Conservation (phyloP, 208 protist genomes). For the Spongospora subterranea region DNA sequence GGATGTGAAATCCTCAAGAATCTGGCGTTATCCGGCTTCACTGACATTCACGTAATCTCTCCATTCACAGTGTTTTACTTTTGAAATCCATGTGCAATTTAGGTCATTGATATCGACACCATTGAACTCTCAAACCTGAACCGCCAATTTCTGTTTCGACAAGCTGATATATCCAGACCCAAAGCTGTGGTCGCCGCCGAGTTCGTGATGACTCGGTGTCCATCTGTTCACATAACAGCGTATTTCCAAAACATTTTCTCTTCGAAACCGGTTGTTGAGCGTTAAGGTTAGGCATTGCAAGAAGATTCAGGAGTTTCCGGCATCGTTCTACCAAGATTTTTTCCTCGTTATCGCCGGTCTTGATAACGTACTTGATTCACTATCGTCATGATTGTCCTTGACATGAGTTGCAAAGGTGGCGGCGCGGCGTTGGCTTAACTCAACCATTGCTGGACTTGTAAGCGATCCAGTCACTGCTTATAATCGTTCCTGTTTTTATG, state of each 20-base stretch:
- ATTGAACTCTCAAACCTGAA: conserved; percentile 92
- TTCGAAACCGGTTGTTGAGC: conserved; percentile 89
- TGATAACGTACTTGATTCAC: conserved; percentile 43
- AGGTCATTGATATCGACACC: conserved; percentile 92
- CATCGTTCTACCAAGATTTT: conserved; percentile 60
- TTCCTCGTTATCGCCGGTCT: conserved; percentile 64
- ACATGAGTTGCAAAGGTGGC: not conserved
- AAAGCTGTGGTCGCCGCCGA: conserved; percentile 83
- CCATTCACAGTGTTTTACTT: conserved; percentile 16
- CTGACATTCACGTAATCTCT: conserved; percentile 48
- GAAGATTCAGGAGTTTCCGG: conserved; percentile 59
- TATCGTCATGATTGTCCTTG: conserved; percentile 41
- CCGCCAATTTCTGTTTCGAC: conserved; percentile 87
- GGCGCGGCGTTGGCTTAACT: conserved; percentile 93
- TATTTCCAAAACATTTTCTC: conserved; percentile 76
- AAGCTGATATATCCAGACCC: conserved; percentile 70
- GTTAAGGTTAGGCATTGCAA: conserved; percentile 80
- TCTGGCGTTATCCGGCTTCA: conserved; percentile 76
- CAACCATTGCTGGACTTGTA: conserved; percentile 68
- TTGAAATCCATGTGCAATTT: conserved; percentile 62
- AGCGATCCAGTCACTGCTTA: too few relatives aligned
- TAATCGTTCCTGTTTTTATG: too few relatives aligned
- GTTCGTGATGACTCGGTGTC: conserved; percentile 84
- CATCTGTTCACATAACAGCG: conserved; percentile 83
- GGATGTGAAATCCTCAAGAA: conserved; percentile 91